These are phyloP conservation scores for Penicillium malachiteum DNA, from an alignment of 495 filamentous ascomycete genomes.

Conservation along the genomic window DNA sequence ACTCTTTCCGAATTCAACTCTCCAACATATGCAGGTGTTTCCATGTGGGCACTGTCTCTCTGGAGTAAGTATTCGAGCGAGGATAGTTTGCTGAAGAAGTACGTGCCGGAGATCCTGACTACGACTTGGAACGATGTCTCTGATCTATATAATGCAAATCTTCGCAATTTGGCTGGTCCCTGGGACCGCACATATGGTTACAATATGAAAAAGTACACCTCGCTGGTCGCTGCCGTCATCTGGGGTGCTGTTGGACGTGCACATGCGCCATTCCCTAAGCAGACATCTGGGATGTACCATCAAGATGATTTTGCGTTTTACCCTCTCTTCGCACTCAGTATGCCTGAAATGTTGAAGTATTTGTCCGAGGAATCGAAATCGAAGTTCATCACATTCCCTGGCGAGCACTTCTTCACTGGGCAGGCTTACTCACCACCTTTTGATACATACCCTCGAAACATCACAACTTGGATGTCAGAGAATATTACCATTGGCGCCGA, in stretches of 20 bases:
- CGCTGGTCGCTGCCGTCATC: constrained; percentile 34
- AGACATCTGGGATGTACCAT: constrained; percentile 34
- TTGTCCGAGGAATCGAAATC: constrained; percentile 9
- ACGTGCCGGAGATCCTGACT: constrained; percentile 27
- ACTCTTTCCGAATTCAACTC: constrained; percentile 46
- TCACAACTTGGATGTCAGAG: constrained; percentile 38
- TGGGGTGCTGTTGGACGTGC: constrained; percentile 38
- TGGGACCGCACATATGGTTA: constrained; percentile 47
- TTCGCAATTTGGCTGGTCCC: constrained; percentile 42
- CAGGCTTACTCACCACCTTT: constrained; percentile 40
- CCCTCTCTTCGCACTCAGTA: constrained; percentile 33
- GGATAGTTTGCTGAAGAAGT: constrained; percentile 29
- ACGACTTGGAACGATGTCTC: constrained; percentile 33
- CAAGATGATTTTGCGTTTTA: constrained; percentile 39
- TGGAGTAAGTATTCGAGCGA: constrained; percentile 34
- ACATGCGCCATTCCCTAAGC: constrained; percentile 21
- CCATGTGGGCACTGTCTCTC: constrained; percentile 41
- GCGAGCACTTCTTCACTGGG: constrained; percentile 33
- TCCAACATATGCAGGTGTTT: constrained; percentile 44
- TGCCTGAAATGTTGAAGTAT: constrained; percentile 29
- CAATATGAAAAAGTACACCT: constrained; percentile 43
- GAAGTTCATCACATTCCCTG: constrained; percentile 30
- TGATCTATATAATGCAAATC: constrained; percentile 34
- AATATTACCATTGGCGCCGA: constrained; percentile 41
- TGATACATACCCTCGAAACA: constrained; percentile 38